Evolutionary conservation across 1,284 basidiomycete genomes (phyloP), one percentile per base, ranked within the genome.

Genomic region (Irpex sp.): DNA sequence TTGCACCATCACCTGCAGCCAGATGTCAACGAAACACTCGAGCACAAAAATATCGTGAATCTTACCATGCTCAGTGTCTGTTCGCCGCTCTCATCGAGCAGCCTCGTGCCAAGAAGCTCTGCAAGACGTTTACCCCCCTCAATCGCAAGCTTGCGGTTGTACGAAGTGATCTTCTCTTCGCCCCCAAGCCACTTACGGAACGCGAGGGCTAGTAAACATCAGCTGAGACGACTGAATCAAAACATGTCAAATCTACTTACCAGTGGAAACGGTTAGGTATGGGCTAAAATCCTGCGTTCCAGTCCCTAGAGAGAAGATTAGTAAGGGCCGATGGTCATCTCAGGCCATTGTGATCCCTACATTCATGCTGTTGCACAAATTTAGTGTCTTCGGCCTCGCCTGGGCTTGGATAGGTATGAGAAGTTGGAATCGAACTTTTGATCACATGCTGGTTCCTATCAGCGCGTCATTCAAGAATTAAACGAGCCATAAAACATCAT

Each of bases 141-240:
- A 1, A 90, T 68, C 0, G 94, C 95, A 26, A 96, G 82, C 5
- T 81, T 73, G 70, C 89, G 89, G 69, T 86, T 93, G 74, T 96
- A 94, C 3, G 77, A 79, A 70, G 89, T 88, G 65, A 96, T 94
- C 62, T 83, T 83, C 15, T 83, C 78, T 76, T 97, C 95, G 1
- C 95, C 95, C 0, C 94, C 95, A 19, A 96, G 79, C 83, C 86
- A 89, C 58, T 85, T 72, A 31, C 94, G 83, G 77, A 95, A 96
- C 54, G 89, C 82, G 7, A 96, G 73, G 0, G 94, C 94, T 85
- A 73, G 3, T 21, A 17, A 4, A 2, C 21, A 19, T 61, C n/a
- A 47, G 49, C 48, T 21, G 37, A 54, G 17, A 36, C 31, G 13
- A 17, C 21, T 26, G 21, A 26, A 26, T 26, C 21, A 26, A 3